A percentile compares a stretch with the other conserved stretches of the same genome.
Conservation (phyloP, 345 rosid genomes). For the Eucalyptus fibrosa region DNA sequence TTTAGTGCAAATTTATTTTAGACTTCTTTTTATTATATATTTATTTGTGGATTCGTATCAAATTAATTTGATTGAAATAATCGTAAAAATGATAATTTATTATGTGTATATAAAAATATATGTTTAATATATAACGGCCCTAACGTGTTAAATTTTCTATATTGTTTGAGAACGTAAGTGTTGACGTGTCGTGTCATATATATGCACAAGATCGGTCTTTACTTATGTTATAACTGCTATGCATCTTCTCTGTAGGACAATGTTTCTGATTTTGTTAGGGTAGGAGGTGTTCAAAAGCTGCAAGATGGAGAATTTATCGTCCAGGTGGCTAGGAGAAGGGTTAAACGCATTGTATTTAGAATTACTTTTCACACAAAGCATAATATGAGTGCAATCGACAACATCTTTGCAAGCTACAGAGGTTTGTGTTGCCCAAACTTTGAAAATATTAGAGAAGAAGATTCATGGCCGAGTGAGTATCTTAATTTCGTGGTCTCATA, state of each 20-base stretch:
- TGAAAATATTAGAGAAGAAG: constrained; percentile 95
- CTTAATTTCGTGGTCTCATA: neutral
- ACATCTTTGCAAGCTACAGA: constrained; percentile 72
- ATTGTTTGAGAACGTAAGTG: too few relatives aligned
- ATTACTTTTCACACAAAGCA: neutral
- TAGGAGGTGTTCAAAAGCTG: too few relatives aligned
- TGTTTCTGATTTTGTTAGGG: constrained; percentile 85
- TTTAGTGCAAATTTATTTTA: too few relatives aligned
- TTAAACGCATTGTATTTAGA: neutral
- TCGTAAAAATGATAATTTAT: too few relatives aligned
- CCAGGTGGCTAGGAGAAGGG: too few relatives aligned
- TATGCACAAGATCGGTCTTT: too few relatives aligned
- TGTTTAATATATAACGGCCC: accelerated
- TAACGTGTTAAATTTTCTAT: accelerated
- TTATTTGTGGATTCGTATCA: too few relatives aligned
- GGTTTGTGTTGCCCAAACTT: constrained; percentile 91
- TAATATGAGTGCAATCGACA: neutral
- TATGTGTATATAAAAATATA: too few relatives aligned
- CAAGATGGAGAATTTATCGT: too few relatives aligned
- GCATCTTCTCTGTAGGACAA: constrained; percentile 49
- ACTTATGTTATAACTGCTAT: neutral
- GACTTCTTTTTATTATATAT: too few relatives aligned
- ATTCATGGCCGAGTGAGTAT: constrained; percentile 83
- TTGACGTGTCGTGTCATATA: accelerated
- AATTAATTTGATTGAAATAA: too few relatives aligned